These are phyloP conservation scores for Beta corolliflora DNA, from an alignment of 179 eudicot species.

Conservation along the genomic window DNA sequence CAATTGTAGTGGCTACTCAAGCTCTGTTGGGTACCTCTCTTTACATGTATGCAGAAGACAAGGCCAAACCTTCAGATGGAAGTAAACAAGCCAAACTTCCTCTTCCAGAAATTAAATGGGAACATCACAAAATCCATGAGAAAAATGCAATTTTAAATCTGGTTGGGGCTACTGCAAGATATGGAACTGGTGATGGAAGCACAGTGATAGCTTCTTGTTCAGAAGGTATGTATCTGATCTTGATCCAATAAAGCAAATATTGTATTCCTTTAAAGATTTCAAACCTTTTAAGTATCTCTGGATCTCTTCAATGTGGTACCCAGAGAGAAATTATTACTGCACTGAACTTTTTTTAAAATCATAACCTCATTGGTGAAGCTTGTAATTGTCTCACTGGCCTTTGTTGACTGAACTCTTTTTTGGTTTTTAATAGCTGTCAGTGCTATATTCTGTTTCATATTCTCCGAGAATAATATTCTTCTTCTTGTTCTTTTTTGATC, in stretches of 20 bases:
- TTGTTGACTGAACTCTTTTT: not conserved
- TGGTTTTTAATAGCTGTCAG: no score
- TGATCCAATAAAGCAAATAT: not conserved
- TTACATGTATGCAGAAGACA: conserved; percentile 88
- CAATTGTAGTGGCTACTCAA: conserved; percentile 85
- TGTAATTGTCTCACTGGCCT: not conserved
- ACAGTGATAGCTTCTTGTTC: conserved; percentile 86
- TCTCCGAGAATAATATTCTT: not conserved
- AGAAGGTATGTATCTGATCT: conserved; percentile 57
- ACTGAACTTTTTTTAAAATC: not conserved
- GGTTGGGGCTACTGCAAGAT: conserved; percentile 65
- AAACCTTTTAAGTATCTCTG: not conserved
- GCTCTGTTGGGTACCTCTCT: conserved; percentile 74
- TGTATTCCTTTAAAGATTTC: no score
- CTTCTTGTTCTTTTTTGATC: not conserved
- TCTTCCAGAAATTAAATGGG: conserved; percentile 89
- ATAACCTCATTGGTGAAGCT: conserved; percentile 1
- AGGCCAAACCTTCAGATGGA: conserved; percentile 53
- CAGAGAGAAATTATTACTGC: not conserved
- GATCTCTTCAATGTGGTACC: not conserved
- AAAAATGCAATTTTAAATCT: conserved; percentile 63
- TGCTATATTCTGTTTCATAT: not conserved
- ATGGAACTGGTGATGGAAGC: conserved; percentile 97
- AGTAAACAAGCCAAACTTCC: conserved; percentile 72
- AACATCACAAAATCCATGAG: conserved; percentile 84